Base-by-base conservation (phyloP, 2,329 filamentous ascomycete genomes). In the Sordariomycetes sp. region DNA sequence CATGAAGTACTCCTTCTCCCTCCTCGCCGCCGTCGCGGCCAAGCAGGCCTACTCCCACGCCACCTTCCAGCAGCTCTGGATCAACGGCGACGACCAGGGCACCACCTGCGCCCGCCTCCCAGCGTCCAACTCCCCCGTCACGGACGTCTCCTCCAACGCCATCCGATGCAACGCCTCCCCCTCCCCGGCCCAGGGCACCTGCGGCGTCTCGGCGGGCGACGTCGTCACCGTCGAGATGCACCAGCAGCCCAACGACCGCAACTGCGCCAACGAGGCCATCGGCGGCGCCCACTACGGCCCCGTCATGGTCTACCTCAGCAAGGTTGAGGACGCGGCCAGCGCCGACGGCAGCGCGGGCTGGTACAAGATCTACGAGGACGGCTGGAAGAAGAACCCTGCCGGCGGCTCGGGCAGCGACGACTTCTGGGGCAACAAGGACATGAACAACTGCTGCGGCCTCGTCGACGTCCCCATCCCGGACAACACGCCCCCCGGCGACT, bases 141-240 rank as follows among this genome's bases (percentile, higher is more conserved):
- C 58, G 10, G 57, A 63, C 41, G 63, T 69, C 14, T 47, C 48
- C 10, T 53, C 58, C 9, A 54, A 46, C 29, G 59, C 61, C 38
- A 52, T 70, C 15, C 54, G 61, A 23, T 72, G 68, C 46, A 70
- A 70, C 38, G 56, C 52, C 12, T 57, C 58, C 19, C 51, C 59
- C 6, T 48, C 48, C 4, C 45, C 51, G 11, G 54, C 59, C 4
- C 38, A 53, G 2, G 54, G 52, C 11, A 66, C 68, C 43, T 72
- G 68, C 46, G 46, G 55, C 15, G 65, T 70, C 20, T 50, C 53
- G 20, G 66, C 66, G 4, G 68, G 70, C 4, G 53, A 55, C 5
- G 66, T 56, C 1, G 61, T 75, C 11, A 72, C 70, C 0, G 58
- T 74, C 7, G 72, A 75, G 51, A 75, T 76, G 67, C 71, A 76